These are phyloP conservation scores for Tuber magnatum DNA, from an alignment of 495 filamentous ascomycete genomes.

Conservation along the genomic window DNA sequence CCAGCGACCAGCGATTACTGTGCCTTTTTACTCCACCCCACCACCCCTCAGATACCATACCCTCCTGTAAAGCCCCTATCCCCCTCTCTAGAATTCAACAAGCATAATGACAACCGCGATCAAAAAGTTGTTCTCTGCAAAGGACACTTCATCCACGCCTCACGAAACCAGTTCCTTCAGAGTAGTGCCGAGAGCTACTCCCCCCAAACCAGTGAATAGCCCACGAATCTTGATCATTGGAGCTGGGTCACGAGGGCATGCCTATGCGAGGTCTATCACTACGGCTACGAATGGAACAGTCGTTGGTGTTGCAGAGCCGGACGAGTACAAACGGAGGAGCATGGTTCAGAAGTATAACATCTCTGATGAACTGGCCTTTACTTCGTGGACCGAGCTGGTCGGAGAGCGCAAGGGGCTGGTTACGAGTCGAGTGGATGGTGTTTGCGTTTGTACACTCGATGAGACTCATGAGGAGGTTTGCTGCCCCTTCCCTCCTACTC, in stretches of 20 bases:
- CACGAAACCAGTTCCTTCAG: neutral
- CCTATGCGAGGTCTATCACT: conserved; percentile 62
- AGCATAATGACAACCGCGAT: neutral
- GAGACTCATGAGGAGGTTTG: conserved; percentile 65
- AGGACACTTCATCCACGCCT: neutral
- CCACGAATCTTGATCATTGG: conserved; percentile 73
- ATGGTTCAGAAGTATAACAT: conserved; percentile 60
- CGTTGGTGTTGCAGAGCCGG: conserved; percentile 73
- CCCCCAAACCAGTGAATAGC: conserved; percentile 6
- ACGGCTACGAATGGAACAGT: conserved; percentile 56
- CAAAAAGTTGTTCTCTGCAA: neutral
- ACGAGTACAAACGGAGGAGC: conserved; percentile 62
- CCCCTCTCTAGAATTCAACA: neutral
- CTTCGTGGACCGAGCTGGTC: conserved; percentile 66
- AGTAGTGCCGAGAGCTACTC: neutral
- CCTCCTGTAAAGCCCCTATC: neutral
- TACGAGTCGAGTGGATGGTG: conserved; percentile 59
- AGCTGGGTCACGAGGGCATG: conserved; percentile 72
- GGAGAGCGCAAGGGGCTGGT: conserved; percentile 55
- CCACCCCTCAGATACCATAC: neutral
- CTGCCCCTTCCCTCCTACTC: neutral
- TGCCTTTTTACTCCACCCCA: neutral
- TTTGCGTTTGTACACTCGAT: conserved; percentile 82
- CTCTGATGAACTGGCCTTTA: conserved; percentile 56
- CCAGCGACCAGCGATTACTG: neutral